Base-by-base conservation (phyloP, 2,329 filamentous ascomycete species). In the Graphilbum fragrans region DNA sequence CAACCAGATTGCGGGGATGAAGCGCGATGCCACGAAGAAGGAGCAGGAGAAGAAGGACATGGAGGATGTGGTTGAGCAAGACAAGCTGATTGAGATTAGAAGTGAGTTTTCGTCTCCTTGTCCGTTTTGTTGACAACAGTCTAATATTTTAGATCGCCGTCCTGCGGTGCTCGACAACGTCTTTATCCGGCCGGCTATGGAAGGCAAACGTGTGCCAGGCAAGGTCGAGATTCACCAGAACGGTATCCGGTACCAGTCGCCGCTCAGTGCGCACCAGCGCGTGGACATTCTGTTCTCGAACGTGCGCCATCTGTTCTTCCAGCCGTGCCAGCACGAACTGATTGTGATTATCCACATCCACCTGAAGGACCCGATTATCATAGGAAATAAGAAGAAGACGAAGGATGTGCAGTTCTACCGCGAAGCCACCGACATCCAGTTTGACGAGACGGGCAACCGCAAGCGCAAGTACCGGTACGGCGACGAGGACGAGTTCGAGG, bases 1-100 rank as follows among this genome's bases (percentile, higher is more conserved):
- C 12, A 83, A 83, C 46, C 85, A 94, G 55, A 96, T 98, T 53
- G 90, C 86, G 11, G 92, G 95, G 55, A 81, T 98, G 69, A 94
- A 95, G 67, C 94, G 92, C 58, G 86, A 90, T 51, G 80, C 85
- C 5, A 77, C 86, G 34, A 88, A 94, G 62, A 84, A 86, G 53
- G 92, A 98, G 61, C 88, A 95, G 55, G 90, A 95, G 63, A 95
- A 96, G 77, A 98, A 98, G 66, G 90, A 98, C 53, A 83, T 98
- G 83, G 92, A 98, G 58, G 92, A 98, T 61, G 92, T 98, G 19
- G 88, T 98, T 6, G 92, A 96, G 62, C 92, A 98, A 61, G 92
- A 98, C 59, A 98, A 98, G 67, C 77, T 98, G 40, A 70, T 93
- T 51, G 88, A 95, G 57, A 88, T 96, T 51, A 75, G 92, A 69